phyloP scores from a whole-genome alignment of 306 rosid species.

The Vicia sativa region DNA sequence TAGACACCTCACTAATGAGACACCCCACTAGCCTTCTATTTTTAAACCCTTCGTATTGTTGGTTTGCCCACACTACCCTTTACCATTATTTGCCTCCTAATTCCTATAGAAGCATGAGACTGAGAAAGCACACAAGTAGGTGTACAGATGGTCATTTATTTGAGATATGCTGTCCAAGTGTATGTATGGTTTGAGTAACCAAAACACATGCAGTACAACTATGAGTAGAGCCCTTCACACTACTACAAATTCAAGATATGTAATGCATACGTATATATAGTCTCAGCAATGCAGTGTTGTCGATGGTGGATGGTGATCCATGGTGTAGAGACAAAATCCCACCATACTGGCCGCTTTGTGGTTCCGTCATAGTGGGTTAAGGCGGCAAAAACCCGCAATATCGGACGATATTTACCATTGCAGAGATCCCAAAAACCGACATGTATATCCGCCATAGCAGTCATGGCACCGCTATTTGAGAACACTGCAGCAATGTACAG shows the following conservation, averaged over 20 bases:
- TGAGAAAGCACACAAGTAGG: neutral
- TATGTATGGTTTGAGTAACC: neutral
- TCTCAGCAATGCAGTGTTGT: neutral
- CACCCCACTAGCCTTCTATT: neutral
- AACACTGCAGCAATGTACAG: slow-evolving; percentile 2
- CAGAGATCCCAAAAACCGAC: too few relatives aligned
- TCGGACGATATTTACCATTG: too few relatives aligned
- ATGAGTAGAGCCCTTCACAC: slow-evolving; percentile 17
- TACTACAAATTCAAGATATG: slow-evolving; percentile 7
- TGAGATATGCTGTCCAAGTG: neutral
- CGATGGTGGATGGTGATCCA: too few relatives aligned
- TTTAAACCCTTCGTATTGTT: neutral
- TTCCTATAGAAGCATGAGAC: neutral
- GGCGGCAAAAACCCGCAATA: too few relatives aligned
- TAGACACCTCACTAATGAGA: too few relatives aligned
- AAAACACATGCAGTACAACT: neutral
- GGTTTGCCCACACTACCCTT: neutral
- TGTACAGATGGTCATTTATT: neutral
- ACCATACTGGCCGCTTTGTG: too few relatives aligned
- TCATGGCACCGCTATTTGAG: too few relatives aligned
- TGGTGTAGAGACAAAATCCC: too few relatives aligned
- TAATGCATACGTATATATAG: neutral
- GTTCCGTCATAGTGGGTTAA: too few relatives aligned
- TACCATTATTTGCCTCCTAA: neutral
- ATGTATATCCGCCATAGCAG: too few relatives aligned